Evolutionary conservation across 805 yeast species (phyloP).

Genomic region (Sporopachydermia quercuum): DNA sequence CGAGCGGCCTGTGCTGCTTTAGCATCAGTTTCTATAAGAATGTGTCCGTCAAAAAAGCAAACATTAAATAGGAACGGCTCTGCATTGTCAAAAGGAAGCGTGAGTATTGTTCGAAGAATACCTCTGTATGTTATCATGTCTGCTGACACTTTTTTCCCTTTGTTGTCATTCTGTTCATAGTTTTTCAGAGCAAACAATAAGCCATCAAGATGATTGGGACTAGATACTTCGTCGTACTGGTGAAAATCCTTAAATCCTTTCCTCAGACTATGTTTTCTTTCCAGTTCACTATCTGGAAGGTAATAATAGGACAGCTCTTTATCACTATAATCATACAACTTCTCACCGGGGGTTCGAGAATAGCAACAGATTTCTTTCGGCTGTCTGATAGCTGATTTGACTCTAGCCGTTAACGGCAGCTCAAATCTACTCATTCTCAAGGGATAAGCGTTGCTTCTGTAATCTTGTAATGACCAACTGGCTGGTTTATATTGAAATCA

Average conservation of each 20-base stretch:
- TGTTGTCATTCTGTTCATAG: constrained; percentile 33
- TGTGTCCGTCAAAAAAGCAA: constrained; percentile 59
- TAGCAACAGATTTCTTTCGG: constrained; percentile 71
- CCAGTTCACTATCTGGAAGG: constrained; percentile 59
- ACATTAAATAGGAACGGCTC: constrained; percentile 49
- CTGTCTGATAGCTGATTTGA: constrained; percentile 54
- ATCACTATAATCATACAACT: constrained; percentile 32
- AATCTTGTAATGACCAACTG: too few relatives aligned
- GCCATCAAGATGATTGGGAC: constrained; percentile 43
- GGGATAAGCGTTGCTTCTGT: too few relatives aligned
- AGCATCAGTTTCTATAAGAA: constrained; percentile 33
- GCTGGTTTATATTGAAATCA: too few relatives aligned
- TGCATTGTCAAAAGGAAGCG: constrained; percentile 43
- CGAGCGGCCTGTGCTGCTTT: constrained; percentile 13
- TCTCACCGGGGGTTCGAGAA: constrained; percentile 46
- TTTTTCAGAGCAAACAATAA: constrained; percentile 38
- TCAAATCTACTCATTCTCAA: not conserved
- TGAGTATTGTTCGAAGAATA: constrained; percentile 55
- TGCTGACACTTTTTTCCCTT: constrained; percentile 32
- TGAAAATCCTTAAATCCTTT: constrained; percentile 49
- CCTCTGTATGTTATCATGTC: constrained; percentile 82
- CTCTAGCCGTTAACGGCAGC: constrained; percentile 30
- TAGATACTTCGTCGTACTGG: constrained; percentile 31
- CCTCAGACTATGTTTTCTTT: constrained; percentile 42
- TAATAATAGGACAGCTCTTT: constrained; percentile 57